Base-by-base conservation (phyloP, 2,329 filamentous ascomycete species). In the Penicillium sp. region DNA sequence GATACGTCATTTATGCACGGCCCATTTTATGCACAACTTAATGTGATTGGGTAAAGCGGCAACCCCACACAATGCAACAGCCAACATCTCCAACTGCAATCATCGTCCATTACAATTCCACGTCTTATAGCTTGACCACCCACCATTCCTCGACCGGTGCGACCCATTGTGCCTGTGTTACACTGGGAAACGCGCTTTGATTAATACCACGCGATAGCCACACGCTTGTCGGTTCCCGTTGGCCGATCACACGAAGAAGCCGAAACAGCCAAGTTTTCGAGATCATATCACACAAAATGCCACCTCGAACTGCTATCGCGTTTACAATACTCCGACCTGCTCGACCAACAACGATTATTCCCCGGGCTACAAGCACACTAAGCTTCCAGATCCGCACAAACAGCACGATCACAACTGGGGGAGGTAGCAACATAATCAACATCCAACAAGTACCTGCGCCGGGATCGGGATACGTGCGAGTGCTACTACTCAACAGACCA, bases 401-500 rank as follows among this genome's bases (percentile, higher is more conserved):
- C 54, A 64, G 64, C 60, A 65, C 70, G 56, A 66, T 70, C 47
- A 66, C 68, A 50, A 67, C 67, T 59, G 71, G 71, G 62, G 72
- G 69, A 46, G 66, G 71, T 45, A 66, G 68, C 8, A 47, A n/a
- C 24, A 66, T 75, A 52, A 74, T 96, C 73, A 86, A 87, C 68
- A 82, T 90, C 63, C 87, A 84, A 59, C 85, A 88, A 72, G 76
- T 96, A 49, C 87, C 89, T 45, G 89, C 91, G 2, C 86, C 91
- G 0, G 84, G 87, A 67, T 84, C 84, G 18, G 94, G 93, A 62
- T 88, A 88, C 76, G 94, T 97, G 74, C 87, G 91, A 58, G 82
- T 97, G 62, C 84, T 97, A 56, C 88, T 93, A 60, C 83, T 99
- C 63, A 94, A 97, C 76, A 83, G 91, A 3, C 91, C 91, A 0